A percentile compares a stretch with the other conserved stretches of the same genome.
phyloP scores from a whole-genome alignment of 345 rosid genomes.

The Anacardium occidentale region DNA sequence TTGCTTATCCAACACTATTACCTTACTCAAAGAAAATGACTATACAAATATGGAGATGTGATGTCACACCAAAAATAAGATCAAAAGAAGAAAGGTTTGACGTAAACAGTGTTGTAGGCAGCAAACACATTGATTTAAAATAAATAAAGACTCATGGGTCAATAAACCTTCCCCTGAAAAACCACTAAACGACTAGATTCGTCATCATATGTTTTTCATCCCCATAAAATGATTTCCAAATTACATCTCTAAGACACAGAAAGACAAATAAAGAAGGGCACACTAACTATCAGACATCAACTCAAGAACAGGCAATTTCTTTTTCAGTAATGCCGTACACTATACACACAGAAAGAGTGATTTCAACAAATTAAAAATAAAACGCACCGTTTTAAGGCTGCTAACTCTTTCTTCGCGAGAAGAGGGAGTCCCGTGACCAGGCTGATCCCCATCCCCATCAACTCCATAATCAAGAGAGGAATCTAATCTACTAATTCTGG shows the following conservation, averaged over 20 bases:
- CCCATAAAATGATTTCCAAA: not conserved
- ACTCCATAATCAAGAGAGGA: slow-evolving; percentile 65
- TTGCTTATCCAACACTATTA: not conserved
- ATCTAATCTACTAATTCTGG: slow-evolving; percentile 60
- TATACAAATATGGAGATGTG: no score
- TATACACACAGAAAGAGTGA: not conserved
- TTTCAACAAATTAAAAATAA: not conserved
- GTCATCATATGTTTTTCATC: no score
- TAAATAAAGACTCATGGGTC: not conserved
- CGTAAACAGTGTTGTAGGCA: not conserved
- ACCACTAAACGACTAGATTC: no score
- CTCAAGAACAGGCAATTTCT: not conserved
- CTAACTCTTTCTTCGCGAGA: slow-evolving; percentile 94
- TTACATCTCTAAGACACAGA: not conserved
- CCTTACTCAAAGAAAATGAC: not conserved
- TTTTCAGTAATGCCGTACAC: not conserved
- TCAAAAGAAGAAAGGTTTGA: not conserved
- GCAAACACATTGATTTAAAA: not conserved
- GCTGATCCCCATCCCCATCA: slow-evolving; percentile 77
- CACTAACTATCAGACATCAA: not conserved
- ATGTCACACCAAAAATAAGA: not conserved
- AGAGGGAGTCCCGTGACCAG: slow-evolving; percentile 56
- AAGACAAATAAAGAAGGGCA: not conserved
- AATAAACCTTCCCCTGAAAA: not conserved
- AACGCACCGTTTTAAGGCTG: slow-evolving; percentile 91